Conservation (phyloP, 2,329 filamentous ascomycete species). For the Orbilia oligospora region DNA sequence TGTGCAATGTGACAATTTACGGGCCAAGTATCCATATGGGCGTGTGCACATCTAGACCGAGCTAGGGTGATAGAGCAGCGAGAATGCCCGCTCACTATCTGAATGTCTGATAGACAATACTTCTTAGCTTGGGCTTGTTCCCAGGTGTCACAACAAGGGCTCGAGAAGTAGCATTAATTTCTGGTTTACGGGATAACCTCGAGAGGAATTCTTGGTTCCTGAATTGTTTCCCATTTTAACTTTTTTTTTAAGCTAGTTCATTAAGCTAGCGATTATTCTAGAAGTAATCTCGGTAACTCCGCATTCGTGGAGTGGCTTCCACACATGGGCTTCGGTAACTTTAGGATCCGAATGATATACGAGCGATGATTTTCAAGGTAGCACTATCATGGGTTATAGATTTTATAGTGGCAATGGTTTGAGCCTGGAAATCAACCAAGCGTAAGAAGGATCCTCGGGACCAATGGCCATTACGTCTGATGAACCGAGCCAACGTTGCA, state of each 20-base stretch:
- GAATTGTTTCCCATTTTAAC: neutral
- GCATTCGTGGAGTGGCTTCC: neutral
- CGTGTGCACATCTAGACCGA: too few species aligned
- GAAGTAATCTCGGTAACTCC: neutral
- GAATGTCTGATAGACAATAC: too few species aligned
- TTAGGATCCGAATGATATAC: neutral
- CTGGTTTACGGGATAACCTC: too few species aligned
- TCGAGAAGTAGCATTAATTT: too few species aligned
- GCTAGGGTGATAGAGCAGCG: too few species aligned
- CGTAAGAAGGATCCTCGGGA: neutral
- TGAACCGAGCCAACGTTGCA: neutral
- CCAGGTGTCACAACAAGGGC: too few species aligned
- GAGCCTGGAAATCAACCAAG: neutral
- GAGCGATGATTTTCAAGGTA: neutral
- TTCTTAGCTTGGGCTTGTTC: too few species aligned
- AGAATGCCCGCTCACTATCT: too few species aligned
- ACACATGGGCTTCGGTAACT: neutral
- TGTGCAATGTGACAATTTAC: too few species aligned
- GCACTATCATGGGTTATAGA: neutral
- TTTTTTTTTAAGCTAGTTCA: neutral
- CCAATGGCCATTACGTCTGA: neutral
- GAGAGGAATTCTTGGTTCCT: neutral
- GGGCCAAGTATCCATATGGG: too few species aligned
- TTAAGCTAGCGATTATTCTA: neutral
- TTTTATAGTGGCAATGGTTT: neutral